A percentile compares a stretch with the other conserved stretches of the same genome.
phyloP scores from a whole-genome alignment of 164 flowering plant genomes.

The Litsea cubeba region DNA sequence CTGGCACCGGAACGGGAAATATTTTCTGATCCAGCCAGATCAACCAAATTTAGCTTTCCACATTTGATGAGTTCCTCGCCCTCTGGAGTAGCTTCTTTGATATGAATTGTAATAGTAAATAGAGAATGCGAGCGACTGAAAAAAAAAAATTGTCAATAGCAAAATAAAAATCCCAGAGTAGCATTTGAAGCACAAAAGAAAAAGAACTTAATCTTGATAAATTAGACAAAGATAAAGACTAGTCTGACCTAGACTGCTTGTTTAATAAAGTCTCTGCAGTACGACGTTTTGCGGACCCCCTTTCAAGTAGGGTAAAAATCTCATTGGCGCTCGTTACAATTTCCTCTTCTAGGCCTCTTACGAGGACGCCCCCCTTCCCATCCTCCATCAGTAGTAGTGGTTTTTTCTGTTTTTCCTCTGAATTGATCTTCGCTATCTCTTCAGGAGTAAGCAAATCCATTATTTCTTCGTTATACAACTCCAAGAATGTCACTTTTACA shows the following conservation, averaged over 20 bases:
- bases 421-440: slow-evolving; percentile 54
- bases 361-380: slow-evolving; percentile 98
- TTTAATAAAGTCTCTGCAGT: slow-evolving; percentile 95
- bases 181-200: not conserved
- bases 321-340: slow-evolving; percentile 87
- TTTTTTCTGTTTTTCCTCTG: slow-evolving; percentile 84
- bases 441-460: slow-evolving; percentile 93
- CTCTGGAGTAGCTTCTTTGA: slow-evolving; percentile 93
- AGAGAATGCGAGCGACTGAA: slow-evolving; percentile 96
- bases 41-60: slow-evolving; percentile 95
- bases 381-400: slow-evolving; percentile 91
- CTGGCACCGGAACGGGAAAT: slow-evolving; percentile 99
- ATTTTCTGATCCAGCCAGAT: slow-evolving; percentile 96
- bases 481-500: slow-evolving; percentile 94
- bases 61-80: slow-evolving; percentile 98
- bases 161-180: not conserved
- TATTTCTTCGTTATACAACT: slow-evolving; percentile 92
- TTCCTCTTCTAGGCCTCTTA: slow-evolving; percentile 95
- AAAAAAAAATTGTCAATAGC: not conserved
- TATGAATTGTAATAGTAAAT: slow-evolving; percentile 91
- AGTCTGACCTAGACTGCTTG: slow-evolving; percentile 83
- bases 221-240: not conserved
- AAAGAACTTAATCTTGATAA: not conserved
- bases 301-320: slow-evolving; percentile 80
- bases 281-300: slow-evolving; percentile 92